Conservation (phyloP, 495 filamentous ascomycete species). For the Daldinia childiae region DNA sequence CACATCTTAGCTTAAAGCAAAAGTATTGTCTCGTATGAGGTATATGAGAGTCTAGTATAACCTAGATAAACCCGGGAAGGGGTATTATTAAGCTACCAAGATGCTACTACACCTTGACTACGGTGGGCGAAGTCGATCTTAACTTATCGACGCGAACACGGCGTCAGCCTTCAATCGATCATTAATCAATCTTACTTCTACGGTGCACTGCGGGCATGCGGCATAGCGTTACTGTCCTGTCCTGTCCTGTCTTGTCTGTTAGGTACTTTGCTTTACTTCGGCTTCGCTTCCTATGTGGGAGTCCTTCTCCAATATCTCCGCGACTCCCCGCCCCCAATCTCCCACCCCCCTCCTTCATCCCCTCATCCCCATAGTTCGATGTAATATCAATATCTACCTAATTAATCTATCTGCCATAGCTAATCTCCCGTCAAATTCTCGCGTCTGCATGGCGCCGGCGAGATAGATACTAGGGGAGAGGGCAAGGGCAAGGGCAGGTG, state of each 20-base stretch:
- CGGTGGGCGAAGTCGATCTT: not conserved
- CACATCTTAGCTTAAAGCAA: not conserved
- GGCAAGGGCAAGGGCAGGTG: not conserved
- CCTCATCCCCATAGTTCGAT: not conserved
- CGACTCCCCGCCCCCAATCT: not conserved
- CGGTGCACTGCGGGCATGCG: no score
- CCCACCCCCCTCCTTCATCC: not conserved
- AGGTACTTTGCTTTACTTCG: no score
- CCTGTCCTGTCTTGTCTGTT: no score
- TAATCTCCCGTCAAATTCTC: not conserved
- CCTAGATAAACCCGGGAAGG: constrained; percentile 3
- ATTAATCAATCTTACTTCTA: constrained; percentile 1
- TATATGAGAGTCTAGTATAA: constrained; percentile 10
- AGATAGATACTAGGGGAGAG: not conserved
- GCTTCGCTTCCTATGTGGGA: no score
- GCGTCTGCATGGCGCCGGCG: not conserved
- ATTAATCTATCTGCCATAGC: not conserved
- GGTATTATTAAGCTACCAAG: not conserved
- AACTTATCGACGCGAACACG: not conserved
- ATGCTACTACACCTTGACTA: not conserved
- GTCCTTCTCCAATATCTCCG: constrained; percentile 3
- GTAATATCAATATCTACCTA: not conserved
- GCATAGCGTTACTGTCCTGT: no score
- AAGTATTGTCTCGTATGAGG: no score
- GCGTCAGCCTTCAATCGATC: not conserved